Conservation (phyloP, 495 filamentous ascomycete genomes). For the Neurospora sp. region DNA sequence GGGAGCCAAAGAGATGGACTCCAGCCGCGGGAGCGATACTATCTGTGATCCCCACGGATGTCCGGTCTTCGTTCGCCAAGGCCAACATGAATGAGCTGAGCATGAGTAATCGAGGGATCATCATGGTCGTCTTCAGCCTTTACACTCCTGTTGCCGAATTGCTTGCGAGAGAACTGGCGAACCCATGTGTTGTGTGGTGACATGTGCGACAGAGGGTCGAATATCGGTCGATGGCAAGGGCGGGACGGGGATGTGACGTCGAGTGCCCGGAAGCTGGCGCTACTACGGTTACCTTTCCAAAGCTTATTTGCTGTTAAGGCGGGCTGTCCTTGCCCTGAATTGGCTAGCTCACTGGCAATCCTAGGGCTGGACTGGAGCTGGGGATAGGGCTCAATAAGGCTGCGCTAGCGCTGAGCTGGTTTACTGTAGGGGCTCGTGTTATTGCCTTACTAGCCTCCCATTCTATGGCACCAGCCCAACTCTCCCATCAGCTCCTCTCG, state of each 20-base stretch:
- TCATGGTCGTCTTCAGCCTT: not conserved
- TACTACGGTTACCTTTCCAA: not conserved
- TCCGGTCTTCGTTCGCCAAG: not conserved
- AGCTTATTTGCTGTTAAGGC: not conserved
- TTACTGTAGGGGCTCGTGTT: not conserved
- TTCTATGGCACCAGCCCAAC: not conserved
- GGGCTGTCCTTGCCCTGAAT: not conserved
- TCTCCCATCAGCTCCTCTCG: not conserved
- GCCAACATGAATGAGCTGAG: not conserved
- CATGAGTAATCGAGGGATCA: not conserved
- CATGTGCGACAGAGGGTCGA: not conserved
- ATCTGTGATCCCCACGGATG: not conserved
- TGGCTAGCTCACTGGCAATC: not conserved
- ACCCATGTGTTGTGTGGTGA: not conserved
- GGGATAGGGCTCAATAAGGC: not conserved
- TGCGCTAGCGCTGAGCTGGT: not conserved
- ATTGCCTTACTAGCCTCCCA: not conserved
- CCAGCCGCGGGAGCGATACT: not conserved
- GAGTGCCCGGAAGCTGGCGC: not conserved
- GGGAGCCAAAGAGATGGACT: not conserved
- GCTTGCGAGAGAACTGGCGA: not conserved
- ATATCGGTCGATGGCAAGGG: not conserved
- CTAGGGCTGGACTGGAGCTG: not conserved
- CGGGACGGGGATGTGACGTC: not conserved
- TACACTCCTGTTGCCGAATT: not conserved